Evolutionary conservation across 768 basidiomycete species (phyloP).

Genomic region (Mycena albidolilacea): DNA sequence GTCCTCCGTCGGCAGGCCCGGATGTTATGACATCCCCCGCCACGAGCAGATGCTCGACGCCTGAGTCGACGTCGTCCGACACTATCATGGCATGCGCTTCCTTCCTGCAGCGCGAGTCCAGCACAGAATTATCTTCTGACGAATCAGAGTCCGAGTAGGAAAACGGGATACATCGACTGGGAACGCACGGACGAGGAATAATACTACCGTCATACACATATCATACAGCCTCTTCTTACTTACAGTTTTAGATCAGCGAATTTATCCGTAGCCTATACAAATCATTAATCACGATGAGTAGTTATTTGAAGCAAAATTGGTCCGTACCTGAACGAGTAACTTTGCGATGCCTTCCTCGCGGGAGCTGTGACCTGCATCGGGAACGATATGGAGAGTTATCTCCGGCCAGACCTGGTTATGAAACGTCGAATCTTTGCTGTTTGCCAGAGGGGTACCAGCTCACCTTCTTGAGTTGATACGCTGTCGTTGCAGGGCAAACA

Average conservation of each 20-base stretch:
- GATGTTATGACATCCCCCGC: background rate
- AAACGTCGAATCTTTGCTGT: background rate
- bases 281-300: conserved; percentile 1
- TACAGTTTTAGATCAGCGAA: conserved; percentile 54
- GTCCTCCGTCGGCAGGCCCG: background rate
- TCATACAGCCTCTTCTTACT: background rate
- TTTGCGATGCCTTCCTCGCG: conserved; percentile 80
- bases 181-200: conserved; percentile 4
- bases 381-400: conserved; percentile 79
- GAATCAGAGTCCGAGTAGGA: background rate
- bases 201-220: background rate
- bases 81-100: background rate
- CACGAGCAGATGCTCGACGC: conserved; percentile 4
- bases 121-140: background rate
- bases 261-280: conserved; percentile 58
- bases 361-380: conserved; percentile 91
- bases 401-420: conserved; percentile 77
- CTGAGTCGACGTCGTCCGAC: background rate
- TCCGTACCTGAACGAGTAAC: conserved; percentile 76
- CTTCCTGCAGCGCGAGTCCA: background rate
- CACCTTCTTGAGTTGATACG: conserved; percentile 83
- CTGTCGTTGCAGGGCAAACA: conserved; percentile 89
- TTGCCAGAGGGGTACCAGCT: background rate
- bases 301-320: background rate
- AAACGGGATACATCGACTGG: background rate